phyloP scores from a whole-genome alignment of 345 rosid species.

The Gossypium raimondii region DNA sequence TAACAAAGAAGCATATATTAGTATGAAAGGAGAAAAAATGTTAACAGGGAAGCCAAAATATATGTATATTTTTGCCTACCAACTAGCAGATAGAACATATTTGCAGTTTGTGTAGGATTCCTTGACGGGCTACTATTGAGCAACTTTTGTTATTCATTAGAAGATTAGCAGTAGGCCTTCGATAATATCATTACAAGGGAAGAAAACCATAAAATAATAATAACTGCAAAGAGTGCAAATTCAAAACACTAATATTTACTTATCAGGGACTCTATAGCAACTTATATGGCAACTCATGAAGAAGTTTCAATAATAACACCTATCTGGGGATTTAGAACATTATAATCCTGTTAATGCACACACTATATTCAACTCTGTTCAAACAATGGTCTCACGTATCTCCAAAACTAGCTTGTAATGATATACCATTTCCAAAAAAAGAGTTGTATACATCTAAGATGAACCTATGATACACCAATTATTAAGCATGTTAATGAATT shows the following conservation, averaged over 20 bases:
- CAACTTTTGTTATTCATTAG: not conserved
- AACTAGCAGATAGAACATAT: not conserved
- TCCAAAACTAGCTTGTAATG: not conserved
- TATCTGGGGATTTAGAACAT: not conserved
- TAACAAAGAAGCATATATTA: slow-evolving; percentile 3
- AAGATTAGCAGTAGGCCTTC: not conserved
- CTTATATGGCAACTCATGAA: not conserved
- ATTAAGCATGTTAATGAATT: slow-evolving; percentile 10
- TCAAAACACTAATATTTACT: not conserved
- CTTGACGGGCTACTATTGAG: not conserved
- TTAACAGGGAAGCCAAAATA: not conserved
- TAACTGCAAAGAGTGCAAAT: not conserved
- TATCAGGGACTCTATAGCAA: not conserved
- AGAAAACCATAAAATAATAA: not conserved
- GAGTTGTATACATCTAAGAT: not conserved
- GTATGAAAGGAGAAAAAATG: not conserved
- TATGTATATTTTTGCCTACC: not conserved
- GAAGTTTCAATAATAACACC: not conserved
- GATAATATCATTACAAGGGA: not conserved
- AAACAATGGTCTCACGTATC: not conserved
- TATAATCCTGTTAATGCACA: not conserved
- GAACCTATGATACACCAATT: not conserved
- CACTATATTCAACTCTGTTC: not conserved
- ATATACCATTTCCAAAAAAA: not conserved
- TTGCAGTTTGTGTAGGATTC: not conserved